A percentile compares a stretch with the other conserved stretches of the same genome.
phyloP scores from a whole-genome alignment of 306 rosid genomes.

The Pyrus bretschneideri region DNA sequence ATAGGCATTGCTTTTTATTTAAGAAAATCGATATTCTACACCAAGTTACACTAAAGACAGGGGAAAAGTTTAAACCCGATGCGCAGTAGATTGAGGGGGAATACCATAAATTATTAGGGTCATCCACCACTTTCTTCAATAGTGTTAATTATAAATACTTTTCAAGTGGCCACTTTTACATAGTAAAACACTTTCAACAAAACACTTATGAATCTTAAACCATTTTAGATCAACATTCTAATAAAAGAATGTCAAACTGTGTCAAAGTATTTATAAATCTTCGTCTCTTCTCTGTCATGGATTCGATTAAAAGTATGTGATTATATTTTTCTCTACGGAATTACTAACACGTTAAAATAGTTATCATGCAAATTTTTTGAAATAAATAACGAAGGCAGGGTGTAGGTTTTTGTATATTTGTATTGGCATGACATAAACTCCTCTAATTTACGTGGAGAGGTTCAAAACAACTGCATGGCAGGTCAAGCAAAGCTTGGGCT shows the following conservation, averaged over 20 bases:
- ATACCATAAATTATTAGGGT: not conserved
- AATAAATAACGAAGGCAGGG: not conserved
- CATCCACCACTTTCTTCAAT: not conserved
- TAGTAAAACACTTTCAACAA: not conserved
- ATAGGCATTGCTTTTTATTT: too few species aligned
- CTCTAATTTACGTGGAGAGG: too few species aligned
- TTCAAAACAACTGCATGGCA: too few species aligned
- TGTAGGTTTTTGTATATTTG: too few species aligned
- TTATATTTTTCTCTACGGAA: too few species aligned
- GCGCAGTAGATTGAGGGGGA: rapidly evolving
- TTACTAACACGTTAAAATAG: not conserved
- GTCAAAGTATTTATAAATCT: not conserved
- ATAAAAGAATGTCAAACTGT: too few species aligned
- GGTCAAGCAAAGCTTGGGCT: not conserved
- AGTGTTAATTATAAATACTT: not conserved
- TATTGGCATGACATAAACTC: not conserved
- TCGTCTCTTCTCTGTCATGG: not conserved
- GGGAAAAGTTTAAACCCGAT: too few species aligned
- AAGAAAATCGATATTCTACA: too few species aligned
- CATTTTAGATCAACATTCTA: too few species aligned
- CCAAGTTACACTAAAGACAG: too few species aligned
- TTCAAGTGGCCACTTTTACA: not conserved
- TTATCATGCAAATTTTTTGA: not conserved
- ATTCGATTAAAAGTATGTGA: not conserved
- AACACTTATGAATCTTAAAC: not conserved